phyloP scores from a whole-genome alignment of 177 flowering plant genomes.

The Vitis hybrid region DNA sequence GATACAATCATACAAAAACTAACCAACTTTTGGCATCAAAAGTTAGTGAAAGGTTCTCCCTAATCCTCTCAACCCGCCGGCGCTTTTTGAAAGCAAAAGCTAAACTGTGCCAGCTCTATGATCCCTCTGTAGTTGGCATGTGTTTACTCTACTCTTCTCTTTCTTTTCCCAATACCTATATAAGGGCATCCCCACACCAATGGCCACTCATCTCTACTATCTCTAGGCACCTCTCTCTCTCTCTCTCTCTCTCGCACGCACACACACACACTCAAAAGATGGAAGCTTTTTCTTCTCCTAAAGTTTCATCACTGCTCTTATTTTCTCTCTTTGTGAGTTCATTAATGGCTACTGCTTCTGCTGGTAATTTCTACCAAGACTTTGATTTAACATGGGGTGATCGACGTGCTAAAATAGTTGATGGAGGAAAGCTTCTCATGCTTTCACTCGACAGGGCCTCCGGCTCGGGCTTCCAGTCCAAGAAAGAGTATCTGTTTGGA shows the following conservation, averaged over 20 bases:
- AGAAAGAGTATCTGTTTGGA: constrained; percentile 24
- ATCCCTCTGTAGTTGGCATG: too few relatives aligned
- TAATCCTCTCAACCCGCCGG: too few relatives aligned
- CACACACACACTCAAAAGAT: not conserved
- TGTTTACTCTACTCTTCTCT: not conserved
- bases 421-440: constrained; percentile 20
- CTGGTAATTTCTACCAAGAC: constrained; percentile 13
- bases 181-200: not conserved
- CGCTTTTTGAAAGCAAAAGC: too few relatives aligned
- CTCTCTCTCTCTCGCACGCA: too few relatives aligned
- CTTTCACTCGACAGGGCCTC: constrained; percentile 24
- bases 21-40: too few relatives aligned
- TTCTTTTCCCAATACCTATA: not conserved
- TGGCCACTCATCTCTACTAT: not conserved
- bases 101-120: too few relatives aligned
- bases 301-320: not conserved
- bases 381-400: constrained; percentile 28
- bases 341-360: constrained; percentile 10
- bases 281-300: not conserved
- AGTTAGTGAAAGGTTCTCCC: too few relatives aligned
- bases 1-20: too few relatives aligned
- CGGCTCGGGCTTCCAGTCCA: constrained; percentile 30
- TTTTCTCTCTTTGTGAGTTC: not conserved
- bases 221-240: too few relatives aligned
- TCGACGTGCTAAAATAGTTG: constrained; percentile 15